A percentile compares a stretch with the other conserved stretches of the same genome.
phyloP scores from a whole-genome alignment of 768 basidiomycete genomes.

The Inosperma sp. region DNA sequence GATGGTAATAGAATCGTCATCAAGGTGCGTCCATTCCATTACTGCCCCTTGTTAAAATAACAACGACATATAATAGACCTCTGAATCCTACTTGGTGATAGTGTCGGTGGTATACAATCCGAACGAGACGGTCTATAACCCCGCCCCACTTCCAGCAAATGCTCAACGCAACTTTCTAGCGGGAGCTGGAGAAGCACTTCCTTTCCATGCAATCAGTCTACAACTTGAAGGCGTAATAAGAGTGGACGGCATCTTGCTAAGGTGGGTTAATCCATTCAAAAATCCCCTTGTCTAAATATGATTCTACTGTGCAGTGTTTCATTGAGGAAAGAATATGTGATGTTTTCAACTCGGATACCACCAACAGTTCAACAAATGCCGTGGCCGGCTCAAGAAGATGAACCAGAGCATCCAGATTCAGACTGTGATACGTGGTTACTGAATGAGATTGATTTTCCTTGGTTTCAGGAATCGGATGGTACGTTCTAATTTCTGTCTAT shows the following conservation, averaged over 20 bases:
- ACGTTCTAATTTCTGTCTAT: slow-evolving; percentile 13
- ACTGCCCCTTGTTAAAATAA: neutral
- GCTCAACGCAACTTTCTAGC: slow-evolving; percentile 67
- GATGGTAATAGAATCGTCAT: slow-evolving; percentile 78
- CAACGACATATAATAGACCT: slow-evolving; percentile 51
- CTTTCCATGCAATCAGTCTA: slow-evolving; percentile 62
- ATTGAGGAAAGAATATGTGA: slow-evolving; percentile 60
- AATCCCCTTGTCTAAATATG: slow-evolving; percentile 1
- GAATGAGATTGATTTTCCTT: slow-evolving; percentile 54
- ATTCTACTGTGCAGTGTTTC: slow-evolving; percentile 52
- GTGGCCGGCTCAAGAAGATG: slow-evolving; percentile 59
- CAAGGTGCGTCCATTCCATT: slow-evolving; percentile 47
- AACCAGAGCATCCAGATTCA: slow-evolving; percentile 30
- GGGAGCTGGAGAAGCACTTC: slow-evolving; percentile 75
- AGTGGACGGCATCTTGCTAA: slow-evolving; percentile 68
- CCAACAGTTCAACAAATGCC: slow-evolving; percentile 80
- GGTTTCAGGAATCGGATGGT: slow-evolving; percentile 77
- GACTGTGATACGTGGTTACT: slow-evolving; percentile 51
- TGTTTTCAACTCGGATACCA: slow-evolving; percentile 72
- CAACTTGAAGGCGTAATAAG: slow-evolving; percentile 79
- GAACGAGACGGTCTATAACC: slow-evolving; percentile 52
- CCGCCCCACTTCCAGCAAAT: slow-evolving; percentile 46
- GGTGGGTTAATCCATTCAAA: slow-evolving; percentile 36
- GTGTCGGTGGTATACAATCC: slow-evolving; percentile 58
- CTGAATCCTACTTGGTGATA: slow-evolving; percentile 73